phyloP scores from a whole-genome alignment of 306 rosid genomes.

The Medicago lupulina region DNA sequence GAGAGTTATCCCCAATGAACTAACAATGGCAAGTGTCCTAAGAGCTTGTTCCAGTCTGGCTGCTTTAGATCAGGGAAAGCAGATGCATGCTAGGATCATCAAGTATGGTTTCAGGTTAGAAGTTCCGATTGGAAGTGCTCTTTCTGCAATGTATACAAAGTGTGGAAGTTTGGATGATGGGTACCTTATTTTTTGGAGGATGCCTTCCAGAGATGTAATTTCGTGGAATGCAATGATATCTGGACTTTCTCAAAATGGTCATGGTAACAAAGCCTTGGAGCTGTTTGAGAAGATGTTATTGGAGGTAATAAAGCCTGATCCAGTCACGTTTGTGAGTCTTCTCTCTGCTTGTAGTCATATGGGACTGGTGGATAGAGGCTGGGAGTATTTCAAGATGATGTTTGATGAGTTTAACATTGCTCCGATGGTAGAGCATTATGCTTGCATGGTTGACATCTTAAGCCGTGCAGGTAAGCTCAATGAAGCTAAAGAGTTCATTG shows the following conservation, averaged over 20 bases:
- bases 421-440: constrained; percentile 78
- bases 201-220: constrained; percentile 68
- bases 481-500: constrained; percentile 82
- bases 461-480: constrained; percentile 84
- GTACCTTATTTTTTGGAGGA: constrained; percentile 62
- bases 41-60: constrained; percentile 83
- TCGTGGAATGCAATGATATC: constrained; percentile 97
- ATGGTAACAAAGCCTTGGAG: constrained; percentile 68
- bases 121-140: constrained; percentile 86
- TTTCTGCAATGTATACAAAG: constrained; percentile 86
- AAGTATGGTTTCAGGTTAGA: constrained; percentile 74
- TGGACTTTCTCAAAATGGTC: constrained; percentile 82
- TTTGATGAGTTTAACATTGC: constrained; percentile 55
- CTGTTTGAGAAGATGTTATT: constrained; percentile 76
- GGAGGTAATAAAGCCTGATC: constrained; percentile 70
- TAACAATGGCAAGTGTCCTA: constrained; percentile 77
- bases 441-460: constrained; percentile 88
- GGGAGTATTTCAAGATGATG: constrained; percentile 80
- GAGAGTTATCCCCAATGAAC: constrained; percentile 70
- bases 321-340: constrained; percentile 72
- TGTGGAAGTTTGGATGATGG: constrained; percentile 83
- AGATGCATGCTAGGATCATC: constrained; percentile 67
- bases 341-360: constrained; percentile 88
- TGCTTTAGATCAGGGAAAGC: constrained; percentile 89
- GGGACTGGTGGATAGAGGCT: constrained; percentile 76